These are phyloP conservation scores for Fusarium sp. DNA, from an alignment of 2,329 filamentous ascomycete genomes.

Conservation along the genomic window DNA sequence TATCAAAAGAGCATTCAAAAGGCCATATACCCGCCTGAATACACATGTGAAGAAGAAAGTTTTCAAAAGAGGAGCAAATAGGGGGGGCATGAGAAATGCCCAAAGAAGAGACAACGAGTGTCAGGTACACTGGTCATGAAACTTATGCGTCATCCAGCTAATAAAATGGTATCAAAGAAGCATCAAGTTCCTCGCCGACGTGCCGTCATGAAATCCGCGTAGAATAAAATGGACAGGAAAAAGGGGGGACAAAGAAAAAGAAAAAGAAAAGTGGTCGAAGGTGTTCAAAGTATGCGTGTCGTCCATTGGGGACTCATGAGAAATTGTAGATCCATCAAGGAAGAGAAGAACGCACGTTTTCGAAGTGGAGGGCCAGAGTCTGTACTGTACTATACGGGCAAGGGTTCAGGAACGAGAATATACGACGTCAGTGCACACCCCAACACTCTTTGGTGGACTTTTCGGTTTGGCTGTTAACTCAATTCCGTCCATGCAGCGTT, in stretches of 20 bases:
- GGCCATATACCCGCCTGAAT: slow-evolving; percentile 14
- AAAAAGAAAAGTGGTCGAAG: not conserved
- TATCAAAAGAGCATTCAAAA: slow-evolving; percentile 29
- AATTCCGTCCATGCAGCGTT: slow-evolving; percentile 15
- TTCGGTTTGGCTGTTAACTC: slow-evolving; percentile 17
- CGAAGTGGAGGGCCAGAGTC: not conserved
- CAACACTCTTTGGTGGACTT: slow-evolving; percentile 11
- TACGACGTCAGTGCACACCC: not conserved
- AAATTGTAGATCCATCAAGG: slow-evolving; percentile 29
- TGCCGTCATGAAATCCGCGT: slow-evolving; percentile 38
- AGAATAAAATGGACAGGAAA: slow-evolving; percentile 5
- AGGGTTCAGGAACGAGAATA: slow-evolving; percentile 12
- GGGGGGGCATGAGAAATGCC: slow-evolving; percentile 17
- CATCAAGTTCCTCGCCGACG: slow-evolving; percentile 39
- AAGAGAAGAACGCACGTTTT: slow-evolving; percentile 18
- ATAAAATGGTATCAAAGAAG: slow-evolving; percentile 45
- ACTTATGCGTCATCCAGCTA: slow-evolving; percentile 40
- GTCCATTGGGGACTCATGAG: slow-evolving; percentile 32
- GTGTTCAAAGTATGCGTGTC: not conserved
- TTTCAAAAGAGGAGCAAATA: slow-evolving; percentile 26
- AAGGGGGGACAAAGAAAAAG: slow-evolving; percentile 4
- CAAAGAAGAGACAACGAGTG: slow-evolving; percentile 35
- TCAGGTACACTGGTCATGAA: slow-evolving; percentile 38
- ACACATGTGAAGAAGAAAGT: slow-evolving; percentile 25
- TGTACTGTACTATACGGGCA: slow-evolving; percentile 9